Evolutionary conservation across 208 protist species (phyloP).

Genomic region (Leptomonas seymouri): DNA sequence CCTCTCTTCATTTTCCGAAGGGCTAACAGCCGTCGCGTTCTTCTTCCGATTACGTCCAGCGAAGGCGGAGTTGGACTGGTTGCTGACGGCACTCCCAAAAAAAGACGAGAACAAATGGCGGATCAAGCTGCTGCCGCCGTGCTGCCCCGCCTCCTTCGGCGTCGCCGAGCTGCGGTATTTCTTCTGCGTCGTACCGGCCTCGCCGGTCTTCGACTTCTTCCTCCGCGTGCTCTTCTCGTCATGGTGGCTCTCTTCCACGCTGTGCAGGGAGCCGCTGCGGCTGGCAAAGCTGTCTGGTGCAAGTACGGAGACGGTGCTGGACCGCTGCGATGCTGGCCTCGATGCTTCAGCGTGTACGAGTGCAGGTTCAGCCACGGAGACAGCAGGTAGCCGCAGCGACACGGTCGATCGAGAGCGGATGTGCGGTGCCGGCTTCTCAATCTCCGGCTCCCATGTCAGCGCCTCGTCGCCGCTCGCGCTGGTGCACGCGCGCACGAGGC

Average conservation of each 20-base stretch:
- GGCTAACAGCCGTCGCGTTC: too few relatives aligned
- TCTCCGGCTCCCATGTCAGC: conserved; percentile 3
- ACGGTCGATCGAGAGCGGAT: background rate
- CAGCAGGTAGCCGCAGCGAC: conserved; percentile 13
- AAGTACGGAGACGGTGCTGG: background rate
- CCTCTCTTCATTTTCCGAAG: too few relatives aligned
- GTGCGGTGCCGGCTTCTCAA: background rate
- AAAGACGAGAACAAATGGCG: background rate
- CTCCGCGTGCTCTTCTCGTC: background rate
- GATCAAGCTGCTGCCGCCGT: background rate
- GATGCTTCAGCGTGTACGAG: background rate
- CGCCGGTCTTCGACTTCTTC: background rate
- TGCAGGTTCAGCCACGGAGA: background rate
- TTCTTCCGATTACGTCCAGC: background rate
- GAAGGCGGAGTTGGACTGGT: background rate
- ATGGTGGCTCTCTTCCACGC: conserved; percentile 3
- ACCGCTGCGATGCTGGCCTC: background rate
- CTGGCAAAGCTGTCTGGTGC: background rate
- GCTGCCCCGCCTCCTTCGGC: background rate
- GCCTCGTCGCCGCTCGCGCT: background rate
- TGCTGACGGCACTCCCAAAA: background rate
- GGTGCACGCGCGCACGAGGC: conserved; percentile 9
- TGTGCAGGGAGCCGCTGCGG: conserved; percentile 11
- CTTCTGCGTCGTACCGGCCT: background rate
- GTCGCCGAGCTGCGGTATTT: background rate